phyloP scores from a whole-genome alignment of 148 eudicot species.

The Pharnaceum exiguum region DNA sequence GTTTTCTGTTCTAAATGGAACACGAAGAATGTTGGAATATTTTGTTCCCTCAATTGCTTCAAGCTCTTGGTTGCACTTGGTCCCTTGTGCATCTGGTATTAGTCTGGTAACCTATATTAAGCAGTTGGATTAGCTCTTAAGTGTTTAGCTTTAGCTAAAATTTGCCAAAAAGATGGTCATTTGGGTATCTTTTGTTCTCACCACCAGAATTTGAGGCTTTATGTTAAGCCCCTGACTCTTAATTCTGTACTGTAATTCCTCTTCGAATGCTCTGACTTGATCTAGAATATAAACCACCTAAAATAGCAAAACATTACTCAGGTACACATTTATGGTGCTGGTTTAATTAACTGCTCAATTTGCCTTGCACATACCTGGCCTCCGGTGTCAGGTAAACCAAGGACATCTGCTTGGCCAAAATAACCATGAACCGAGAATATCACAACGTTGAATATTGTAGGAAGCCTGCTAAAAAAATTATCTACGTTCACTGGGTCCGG shows the following conservation, averaged over 20 bases:
- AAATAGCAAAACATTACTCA: background rate
- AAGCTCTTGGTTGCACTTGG: constrained; percentile 63
- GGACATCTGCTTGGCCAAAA: constrained; percentile 88
- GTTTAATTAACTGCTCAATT: background rate
- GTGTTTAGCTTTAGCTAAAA: background rate
- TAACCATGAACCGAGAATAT: constrained; percentile 91
- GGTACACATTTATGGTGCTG: background rate
- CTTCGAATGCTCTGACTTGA: constrained; percentile 88
- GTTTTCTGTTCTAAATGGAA: constrained; percentile 74
- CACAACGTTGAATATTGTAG: constrained; percentile 67
- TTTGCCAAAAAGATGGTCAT: background rate
- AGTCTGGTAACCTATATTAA: constrained; percentile 68
- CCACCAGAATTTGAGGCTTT: constrained; percentile 93
- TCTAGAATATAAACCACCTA: constrained; percentile 94
- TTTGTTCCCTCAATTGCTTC: constrained; percentile 70
- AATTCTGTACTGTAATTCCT: constrained; percentile 72
- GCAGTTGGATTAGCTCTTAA: background rate
- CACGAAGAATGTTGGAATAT: constrained; percentile 79
- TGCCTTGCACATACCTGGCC: constrained; percentile 59
- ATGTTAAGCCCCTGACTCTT: constrained; percentile 77
- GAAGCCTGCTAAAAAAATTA: constrained; percentile 65
- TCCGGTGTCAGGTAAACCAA: constrained; percentile 97
- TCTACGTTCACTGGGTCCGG: constrained; percentile 71
- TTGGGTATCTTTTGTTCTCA: constrained; percentile 19
- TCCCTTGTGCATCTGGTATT: constrained; percentile 91